Conservation (phyloP, 192 early-diverging fungal genomes). For the Ambispora gerdemannii region DNA sequence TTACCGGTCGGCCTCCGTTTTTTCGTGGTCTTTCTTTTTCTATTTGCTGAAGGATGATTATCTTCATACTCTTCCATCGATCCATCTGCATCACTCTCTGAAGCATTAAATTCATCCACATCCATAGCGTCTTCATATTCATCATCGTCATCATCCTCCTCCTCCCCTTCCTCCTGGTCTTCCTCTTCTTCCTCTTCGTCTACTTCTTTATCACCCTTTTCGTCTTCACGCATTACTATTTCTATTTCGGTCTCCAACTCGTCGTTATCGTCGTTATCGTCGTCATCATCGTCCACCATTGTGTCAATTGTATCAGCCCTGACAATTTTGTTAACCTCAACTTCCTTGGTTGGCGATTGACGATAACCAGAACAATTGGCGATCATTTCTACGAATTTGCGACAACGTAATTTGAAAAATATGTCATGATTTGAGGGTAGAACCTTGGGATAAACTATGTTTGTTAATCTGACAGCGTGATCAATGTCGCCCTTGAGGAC, state of each 20-base stretch:
- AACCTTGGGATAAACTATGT: constrained; percentile 66
- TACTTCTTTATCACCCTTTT: constrained; percentile 20
- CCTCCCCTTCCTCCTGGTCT: constrained; percentile 34
- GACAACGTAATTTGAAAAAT: constrained; percentile 76
- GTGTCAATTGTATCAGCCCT: constrained; percentile 37
- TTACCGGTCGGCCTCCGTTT: neutral
- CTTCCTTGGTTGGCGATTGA: constrained; percentile 6
- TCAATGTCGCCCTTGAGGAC: constrained; percentile 77
- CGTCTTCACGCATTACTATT: constrained; percentile 2
- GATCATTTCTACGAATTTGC: constrained; percentile 87
- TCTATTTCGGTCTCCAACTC: neutral
- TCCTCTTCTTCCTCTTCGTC: constrained; percentile 31
- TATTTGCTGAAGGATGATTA: neutral
- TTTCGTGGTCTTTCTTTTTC: constrained; percentile 27
- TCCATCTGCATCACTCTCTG: neutral
- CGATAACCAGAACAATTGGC: constrained; percentile 8
- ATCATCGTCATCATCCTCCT: no score
- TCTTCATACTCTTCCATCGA: neutral
- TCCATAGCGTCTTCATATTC: constrained; percentile 37
- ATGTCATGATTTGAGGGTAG: constrained; percentile 60
- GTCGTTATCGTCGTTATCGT: constrained; percentile 28
- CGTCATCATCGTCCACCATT: constrained; percentile 32
- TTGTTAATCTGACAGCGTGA: constrained; percentile 61
- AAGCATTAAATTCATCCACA: constrained; percentile 30
- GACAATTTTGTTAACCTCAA: constrained; percentile 39